A percentile compares a stretch with the other conserved stretches of the same genome.
These are phyloP conservation scores for Annulohypoxylon maeteangense DNA, from an alignment of 495 filamentous ascomycete species.

Conservation along the genomic window DNA sequence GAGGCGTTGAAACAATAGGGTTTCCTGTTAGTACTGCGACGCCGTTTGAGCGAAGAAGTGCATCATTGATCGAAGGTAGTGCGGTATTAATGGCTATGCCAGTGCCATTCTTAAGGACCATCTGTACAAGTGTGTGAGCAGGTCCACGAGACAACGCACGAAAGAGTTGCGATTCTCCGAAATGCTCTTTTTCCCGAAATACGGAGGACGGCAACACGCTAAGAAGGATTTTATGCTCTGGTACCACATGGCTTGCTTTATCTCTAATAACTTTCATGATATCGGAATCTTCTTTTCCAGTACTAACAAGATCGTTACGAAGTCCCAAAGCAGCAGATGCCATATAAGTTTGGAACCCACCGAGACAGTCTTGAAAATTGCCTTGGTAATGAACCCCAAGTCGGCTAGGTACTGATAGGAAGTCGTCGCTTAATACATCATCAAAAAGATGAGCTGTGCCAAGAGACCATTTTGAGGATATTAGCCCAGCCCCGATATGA, in stretches of 20 bases:
- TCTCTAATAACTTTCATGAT: slow-evolving; percentile 87
- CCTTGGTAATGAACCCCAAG: slow-evolving; percentile 91
- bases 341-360: slow-evolving; percentile 95
- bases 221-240: slow-evolving; percentile 83
- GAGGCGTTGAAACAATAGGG: slow-evolving; percentile 81
- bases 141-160: slow-evolving; percentile 80
- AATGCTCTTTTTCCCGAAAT: slow-evolving; percentile 77
- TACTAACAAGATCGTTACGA: slow-evolving; percentile 90
- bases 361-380: slow-evolving; percentile 95
- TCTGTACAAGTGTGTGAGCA: slow-evolving; percentile 73
- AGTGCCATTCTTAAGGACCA: slow-evolving; percentile 77
- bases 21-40: slow-evolving; percentile 84
- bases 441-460: slow-evolving; percentile 89
- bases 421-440: slow-evolving; percentile 88
- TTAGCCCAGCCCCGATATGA: slow-evolving; percentile 77
- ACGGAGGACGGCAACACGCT: slow-evolving; percentile 83
- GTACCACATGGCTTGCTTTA: slow-evolving; percentile 81
- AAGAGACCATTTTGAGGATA: slow-evolving; percentile 85
- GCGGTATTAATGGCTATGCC: slow-evolving; percentile 89
- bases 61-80: slow-evolving; percentile 88
- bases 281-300: slow-evolving; percentile 91
- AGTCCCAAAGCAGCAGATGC: slow-evolving; percentile 92
- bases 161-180: slow-evolving; percentile 78
- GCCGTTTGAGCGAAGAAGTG: slow-evolving; percentile 78
- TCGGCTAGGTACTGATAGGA: slow-evolving; percentile 88